Evolutionary conservation across 805 yeast species (phyloP).

Genomic region (Starmerella asiatica): DNA sequence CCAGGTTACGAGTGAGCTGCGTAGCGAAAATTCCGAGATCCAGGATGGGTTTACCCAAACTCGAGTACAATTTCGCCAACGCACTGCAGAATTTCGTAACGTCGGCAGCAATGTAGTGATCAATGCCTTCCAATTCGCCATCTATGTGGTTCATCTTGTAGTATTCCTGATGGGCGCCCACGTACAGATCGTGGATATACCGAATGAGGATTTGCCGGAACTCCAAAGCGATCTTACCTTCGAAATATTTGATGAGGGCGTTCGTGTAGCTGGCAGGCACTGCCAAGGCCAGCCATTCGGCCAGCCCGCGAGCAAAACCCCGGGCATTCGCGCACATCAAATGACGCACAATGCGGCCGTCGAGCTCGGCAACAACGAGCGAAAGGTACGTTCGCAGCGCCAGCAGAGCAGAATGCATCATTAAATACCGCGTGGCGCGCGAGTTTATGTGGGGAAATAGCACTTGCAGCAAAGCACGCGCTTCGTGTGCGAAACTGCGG

Average conservation of each 20-base stretch:
- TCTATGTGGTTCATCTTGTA: slow-evolving; percentile 58
- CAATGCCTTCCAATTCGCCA: slow-evolving; percentile 51
- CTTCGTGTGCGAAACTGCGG: slow-evolving; percentile 58
- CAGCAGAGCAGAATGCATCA: slow-evolving; percentile 60
- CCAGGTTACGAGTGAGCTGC: slow-evolving; percentile 72
- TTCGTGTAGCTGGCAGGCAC: slow-evolving; percentile 89
- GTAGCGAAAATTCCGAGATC: slow-evolving; percentile 74
- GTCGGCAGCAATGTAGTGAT: slow-evolving; percentile 78
- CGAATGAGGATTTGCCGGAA: slow-evolving; percentile 74
- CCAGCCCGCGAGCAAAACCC: slow-evolving; percentile 61
- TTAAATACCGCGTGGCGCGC: slow-evolving; percentile 50
- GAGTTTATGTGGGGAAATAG: slow-evolving; percentile 63
- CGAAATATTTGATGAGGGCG: slow-evolving; percentile 71
- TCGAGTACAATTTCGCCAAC: slow-evolving; percentile 69
- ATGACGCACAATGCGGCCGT: slow-evolving; percentile 84
- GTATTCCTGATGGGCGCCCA: slow-evolving; percentile 68
- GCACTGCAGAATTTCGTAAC: slow-evolving; percentile 67
- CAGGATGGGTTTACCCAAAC: slow-evolving; percentile 80
- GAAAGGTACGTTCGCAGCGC: slow-evolving; percentile 78
- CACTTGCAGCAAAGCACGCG: slow-evolving; percentile 64
- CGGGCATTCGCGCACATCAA: slow-evolving; percentile 68
- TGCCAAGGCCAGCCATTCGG: slow-evolving; percentile 79
- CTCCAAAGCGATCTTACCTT: slow-evolving; percentile 61
- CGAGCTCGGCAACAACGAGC: slow-evolving; percentile 71
- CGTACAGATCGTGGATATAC: slow-evolving; percentile 78